Base-by-base conservation (phyloP, 306 rosid species). In the Citrullus colocynthis region DNA sequence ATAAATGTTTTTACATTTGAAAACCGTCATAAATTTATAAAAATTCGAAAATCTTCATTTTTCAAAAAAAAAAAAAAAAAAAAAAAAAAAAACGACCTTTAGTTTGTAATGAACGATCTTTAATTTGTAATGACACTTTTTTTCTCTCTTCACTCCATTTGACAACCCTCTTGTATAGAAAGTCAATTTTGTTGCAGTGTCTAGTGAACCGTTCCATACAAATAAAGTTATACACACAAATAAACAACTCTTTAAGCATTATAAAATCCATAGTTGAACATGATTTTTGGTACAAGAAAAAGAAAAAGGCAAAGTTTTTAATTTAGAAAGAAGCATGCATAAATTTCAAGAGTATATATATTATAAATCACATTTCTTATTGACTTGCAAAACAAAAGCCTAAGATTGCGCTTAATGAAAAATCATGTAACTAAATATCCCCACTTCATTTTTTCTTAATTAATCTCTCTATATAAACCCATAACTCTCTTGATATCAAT, bases 301-400 rank as follows among this genome's bases (percentile, higher is more conserved):
- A 44, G 30, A 20, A 70, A 48, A 39, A 36, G 17, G 48, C 28
- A 7, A 65, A 65, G 72, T 5, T 21, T 24, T 45, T 45, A 45
- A 70, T 70, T 45, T 45, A 70, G 58, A 45, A 70, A 39, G 37
- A 59, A 59, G 56, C 69, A 76, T 57, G 67, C 52, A 24, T 24
- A 76, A 76, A 24, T 42, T 41, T 21, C 3, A 39, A 57, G 32
- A 11, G n/a, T 24, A 18, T 58, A 13, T 8, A 11, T 58, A 37
- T 59, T 76, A 76, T 58, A 64, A 76, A 73, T 30, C 20, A 51
- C 14, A 48, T 1, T 48, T 20, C 9, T 20, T 41, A 41, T 76
- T 76, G 79, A 76, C 44, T 60, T 42, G 17, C 21, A 9, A 76
- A 42, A 60, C 71, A 76, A 76, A 76, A 76, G 55, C 69, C 79